Evolutionary conservation across 1,284 basidiomycete genomes (phyloP).

Genomic region (Rhodofomes roseus): DNA sequence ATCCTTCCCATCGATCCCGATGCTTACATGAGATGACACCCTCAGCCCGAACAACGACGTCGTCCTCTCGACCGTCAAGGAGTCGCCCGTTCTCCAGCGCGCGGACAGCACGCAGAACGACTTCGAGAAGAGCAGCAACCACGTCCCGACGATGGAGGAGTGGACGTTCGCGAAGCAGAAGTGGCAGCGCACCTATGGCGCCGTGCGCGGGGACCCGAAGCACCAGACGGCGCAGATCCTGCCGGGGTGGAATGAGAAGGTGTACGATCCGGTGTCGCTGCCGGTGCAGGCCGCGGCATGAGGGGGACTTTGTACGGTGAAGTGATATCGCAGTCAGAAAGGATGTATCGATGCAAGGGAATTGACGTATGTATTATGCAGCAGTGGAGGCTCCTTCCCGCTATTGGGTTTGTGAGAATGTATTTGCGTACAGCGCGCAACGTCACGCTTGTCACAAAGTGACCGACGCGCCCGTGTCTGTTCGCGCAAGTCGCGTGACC

Average conservation of each 20-base stretch:
- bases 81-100: conserved; percentile 44
- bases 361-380: background rate
- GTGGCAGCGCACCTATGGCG: conserved; percentile 40
- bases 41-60: conserved; percentile 45
- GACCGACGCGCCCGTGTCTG: too few relatives aligned
- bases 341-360: background rate
- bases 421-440: too few relatives aligned
- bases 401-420: too few relatives aligned
- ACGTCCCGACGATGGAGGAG: conserved; percentile 45
- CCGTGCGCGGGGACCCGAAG: conserved; percentile 25
- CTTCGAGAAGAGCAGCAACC: conserved; percentile 42
- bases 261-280: conserved; percentile 24
- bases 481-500: too few relatives aligned
- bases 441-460: too few relatives aligned
- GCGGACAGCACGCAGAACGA: conserved; percentile 46
- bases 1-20: background rate
- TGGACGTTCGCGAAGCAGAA: conserved; percentile 47
- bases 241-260: conserved; percentile 39
- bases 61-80: conserved; percentile 37
- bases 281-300: background rate
- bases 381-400: too few relatives aligned
- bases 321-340: background rate
- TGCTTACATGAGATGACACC: background rate
- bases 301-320: background rate
- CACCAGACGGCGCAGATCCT: conserved; percentile 36